Conservation (phyloP, 169 alveolate species). For the Plasmodium fragile region DNA sequence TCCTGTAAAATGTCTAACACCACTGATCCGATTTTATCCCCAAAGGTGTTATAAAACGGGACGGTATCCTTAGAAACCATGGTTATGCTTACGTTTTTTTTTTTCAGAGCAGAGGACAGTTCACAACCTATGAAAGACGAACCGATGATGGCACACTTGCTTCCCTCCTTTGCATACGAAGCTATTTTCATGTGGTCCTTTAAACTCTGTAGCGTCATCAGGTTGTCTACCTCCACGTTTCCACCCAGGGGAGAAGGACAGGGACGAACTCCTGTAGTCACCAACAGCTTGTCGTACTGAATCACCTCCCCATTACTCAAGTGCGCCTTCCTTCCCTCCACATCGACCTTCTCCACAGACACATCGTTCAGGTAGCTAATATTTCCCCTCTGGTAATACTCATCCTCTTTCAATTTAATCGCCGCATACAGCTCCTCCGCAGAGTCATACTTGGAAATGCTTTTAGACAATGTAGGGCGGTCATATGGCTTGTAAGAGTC, state of each 20-base stretch:
- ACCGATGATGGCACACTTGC: conserved; percentile 82
- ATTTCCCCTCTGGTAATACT: conserved; percentile 76
- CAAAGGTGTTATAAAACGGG: conserved; percentile 80
- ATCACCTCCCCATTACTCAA: conserved; percentile 82
- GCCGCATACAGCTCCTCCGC: conserved; percentile 73
- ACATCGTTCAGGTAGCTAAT: conserved; percentile 77
- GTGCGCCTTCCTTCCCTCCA: conserved; percentile 74
- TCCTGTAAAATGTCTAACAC: conserved; percentile 77
- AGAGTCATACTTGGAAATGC: conserved; percentile 53
- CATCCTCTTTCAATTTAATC: conserved; percentile 80
- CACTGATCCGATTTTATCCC: conserved; percentile 79
- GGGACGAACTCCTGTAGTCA: conserved; percentile 83
- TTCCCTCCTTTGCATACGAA: conserved; percentile 77
- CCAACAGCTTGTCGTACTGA: conserved; percentile 81
- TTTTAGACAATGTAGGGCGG: conserved; percentile 84
- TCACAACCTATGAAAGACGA: conserved; percentile 87
- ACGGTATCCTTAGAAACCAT: conserved; percentile 78
- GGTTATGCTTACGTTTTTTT: conserved; percentile 81
- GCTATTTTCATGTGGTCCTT: conserved; percentile 75
- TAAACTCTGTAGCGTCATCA: conserved; percentile 80
- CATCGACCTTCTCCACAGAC: conserved; percentile 77
- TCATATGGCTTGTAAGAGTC: conserved; percentile 84
- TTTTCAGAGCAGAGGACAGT: conserved; percentile 81
- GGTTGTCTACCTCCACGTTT: conserved; percentile 31
- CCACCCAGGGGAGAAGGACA: conserved; percentile 36